phyloP scores from a whole-genome alignment of 495 filamentous ascomycete genomes.

The Tirmania nivea region DNA sequence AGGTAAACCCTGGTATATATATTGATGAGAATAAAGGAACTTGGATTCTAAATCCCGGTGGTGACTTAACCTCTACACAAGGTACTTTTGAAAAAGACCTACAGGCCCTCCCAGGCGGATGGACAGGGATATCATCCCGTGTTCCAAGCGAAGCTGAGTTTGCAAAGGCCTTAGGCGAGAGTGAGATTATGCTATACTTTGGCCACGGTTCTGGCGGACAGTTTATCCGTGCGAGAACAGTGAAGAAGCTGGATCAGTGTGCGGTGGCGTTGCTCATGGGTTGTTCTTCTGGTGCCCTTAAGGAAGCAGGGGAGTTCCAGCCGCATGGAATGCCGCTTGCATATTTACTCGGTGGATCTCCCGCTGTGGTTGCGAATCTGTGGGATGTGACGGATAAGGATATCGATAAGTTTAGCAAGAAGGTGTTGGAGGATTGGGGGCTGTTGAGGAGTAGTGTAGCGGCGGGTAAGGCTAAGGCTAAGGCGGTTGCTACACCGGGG shows the following conservation, averaged over 20 bases:
- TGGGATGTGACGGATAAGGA: conserved; percentile 98
- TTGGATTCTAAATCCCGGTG: conserved; percentile 72
- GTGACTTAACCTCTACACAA: conserved; percentile 64
- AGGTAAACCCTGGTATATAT: conserved; percentile 27
- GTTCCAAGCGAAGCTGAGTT: conserved; percentile 62
- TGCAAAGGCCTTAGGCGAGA: conserved; percentile 33
- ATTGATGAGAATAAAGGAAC: conserved; percentile 41
- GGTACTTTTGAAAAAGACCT: conserved; percentile 44
- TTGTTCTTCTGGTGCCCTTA: conserved; percentile 57
- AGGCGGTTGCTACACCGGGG: neutral
- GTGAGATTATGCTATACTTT: conserved; percentile 68
- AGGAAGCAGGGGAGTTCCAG: conserved; percentile 70
- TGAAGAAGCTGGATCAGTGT: conserved; percentile 53
- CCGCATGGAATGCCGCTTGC: conserved; percentile 72
- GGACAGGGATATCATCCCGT: conserved; percentile 42
- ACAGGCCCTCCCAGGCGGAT: conserved; percentile 26
- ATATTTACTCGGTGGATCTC: conserved; percentile 67
- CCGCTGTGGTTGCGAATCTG: conserved; percentile 67
- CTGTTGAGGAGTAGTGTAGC: conserved; percentile 26
- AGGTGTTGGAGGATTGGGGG: conserved; percentile 67
- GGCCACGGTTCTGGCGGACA: conserved; percentile 91
- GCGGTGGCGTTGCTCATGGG: conserved; percentile 82
- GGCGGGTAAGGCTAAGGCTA: conserved; percentile 13
- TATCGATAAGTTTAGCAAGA: conserved; percentile 70
- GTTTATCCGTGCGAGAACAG: conserved; percentile 61